Evolutionary conservation across 345 rosid species (phyloP), one percentile per base, ranked within the genome.

Genomic region (Anastatica hierochuntica): DNA sequence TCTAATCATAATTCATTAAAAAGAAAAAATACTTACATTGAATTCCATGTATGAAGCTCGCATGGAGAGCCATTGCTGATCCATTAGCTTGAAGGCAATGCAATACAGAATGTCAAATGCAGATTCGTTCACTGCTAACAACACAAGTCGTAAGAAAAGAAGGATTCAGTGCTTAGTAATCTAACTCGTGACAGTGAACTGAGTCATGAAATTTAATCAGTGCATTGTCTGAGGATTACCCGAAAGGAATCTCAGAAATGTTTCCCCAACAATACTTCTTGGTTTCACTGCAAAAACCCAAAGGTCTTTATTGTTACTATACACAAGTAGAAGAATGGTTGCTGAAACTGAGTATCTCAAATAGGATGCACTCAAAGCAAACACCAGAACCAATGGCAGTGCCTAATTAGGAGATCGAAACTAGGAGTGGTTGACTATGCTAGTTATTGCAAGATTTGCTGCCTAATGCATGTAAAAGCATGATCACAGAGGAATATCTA

Each of bases 41-140:
- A 92, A 92, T 72, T 92, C 98, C 98, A 92, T 92, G 70, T 92
- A 92, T 27, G 97, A 92, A 7, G 98, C 97, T 8, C 68, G 98
- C 88, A 92, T 88, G 34, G 79, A 34, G 47, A 88, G 96, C 98
- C 98, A 92, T 56, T 79, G 85, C 24, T 80, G 84, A 78, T 92
- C 95, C 97, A 92, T 85, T 59, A 92, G 78, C 81, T 92, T 92
- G 83, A 88, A 92, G 8, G 97, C 81, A 66, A 87, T 85, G 77
- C 98, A 88, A 56, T 92, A 92, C 11, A 92, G 95, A 66, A 83
- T 70, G 66, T 92, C 98, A 72, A 92, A 88, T 2, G 98, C 98
- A 41, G 80, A 77, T 63, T 88, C 97, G 48, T 85, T 79, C 63
- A 81, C 98, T 92, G 82, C 43, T 17, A 24, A 53, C 49, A 60